Base-by-base conservation (phyloP, 2,329 filamentous ascomycete genomes). In the Cytospora paraplurivora region DNA sequence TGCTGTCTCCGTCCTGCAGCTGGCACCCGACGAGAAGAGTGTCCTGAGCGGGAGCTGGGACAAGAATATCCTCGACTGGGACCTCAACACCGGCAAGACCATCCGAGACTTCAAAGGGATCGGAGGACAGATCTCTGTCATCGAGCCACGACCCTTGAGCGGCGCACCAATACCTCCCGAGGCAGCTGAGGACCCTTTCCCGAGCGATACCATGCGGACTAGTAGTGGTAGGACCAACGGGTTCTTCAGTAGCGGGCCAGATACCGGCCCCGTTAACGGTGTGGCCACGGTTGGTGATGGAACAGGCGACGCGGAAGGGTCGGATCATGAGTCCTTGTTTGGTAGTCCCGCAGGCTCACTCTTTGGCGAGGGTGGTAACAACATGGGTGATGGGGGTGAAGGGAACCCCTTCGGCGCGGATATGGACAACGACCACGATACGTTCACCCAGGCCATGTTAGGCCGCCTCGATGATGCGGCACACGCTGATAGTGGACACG, bases 1-100 rank as follows among this genome's bases (percentile, higher is more conserved):
- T 54, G 94, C 95, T 0, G 95, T 99, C 19, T 97, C 93, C 21
- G 92, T 96, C 6, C 77, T 99, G 64, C 88, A 86, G 11, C 79
- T 99, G 13, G 87, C 91, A 0, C 86, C 90, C 6, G 93, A 98
- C 69, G 95, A 99, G 78, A 88, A 84, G 71, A 93, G 89, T 47
- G 85, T 98, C 4, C 76, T 99, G 10, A 97, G 93, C 38, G 95
- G 95, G 4, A 94, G 93, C 73, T 99, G 95, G 95, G 95, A 99
- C 76, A 98, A 97, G 77, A 90, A 86, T 19, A 88, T 98, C 0
- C 85, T 93, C 59, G 93, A 98, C 73, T 99, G 95, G 95, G 95
- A 98, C 74, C 76, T 99, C 33, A 92, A 98, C 71, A 95, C 87
- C 1, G 95, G 95, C 0, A 83, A 90, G 70, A 82, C 90, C 7